Percentiles rank a stretch among this genome's conserved stretches.
These are phyloP conservation scores for Penicillium sp. DNA, from an alignment of 2,329 filamentous ascomycete species.

Conservation along the genomic window DNA sequence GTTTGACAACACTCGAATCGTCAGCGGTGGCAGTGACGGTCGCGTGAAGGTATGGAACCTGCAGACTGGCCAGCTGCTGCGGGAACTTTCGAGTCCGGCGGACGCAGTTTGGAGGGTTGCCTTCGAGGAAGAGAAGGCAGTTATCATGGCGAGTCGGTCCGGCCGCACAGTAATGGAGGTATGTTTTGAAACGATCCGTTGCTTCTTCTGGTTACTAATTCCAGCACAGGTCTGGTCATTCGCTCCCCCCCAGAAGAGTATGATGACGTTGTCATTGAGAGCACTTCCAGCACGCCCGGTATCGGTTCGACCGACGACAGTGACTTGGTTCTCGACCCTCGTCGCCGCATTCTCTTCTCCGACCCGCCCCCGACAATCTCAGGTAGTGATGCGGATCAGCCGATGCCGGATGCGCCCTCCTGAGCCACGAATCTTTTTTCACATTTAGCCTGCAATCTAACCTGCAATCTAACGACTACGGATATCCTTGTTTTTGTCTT, in stretches of 20 bases:
- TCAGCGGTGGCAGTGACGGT: conserved; percentile 95
- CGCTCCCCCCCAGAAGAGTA: conserved; percentile 60
- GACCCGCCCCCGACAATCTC: conserved; percentile 29
- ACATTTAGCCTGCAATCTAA: conserved; percentile 17
- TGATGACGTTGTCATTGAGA: conserved; percentile 28
- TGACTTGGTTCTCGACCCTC: conserved; percentile 12
- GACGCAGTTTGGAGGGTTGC: conserved; percentile 97
- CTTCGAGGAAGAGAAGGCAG: conserved; percentile 97
- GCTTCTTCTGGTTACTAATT: conserved; percentile 6
- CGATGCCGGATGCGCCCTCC: conserved; percentile 33
- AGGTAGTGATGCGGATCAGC: conserved; percentile 29
- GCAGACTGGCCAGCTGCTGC: conserved; percentile 80
- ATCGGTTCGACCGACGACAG: conserved; percentile 19
- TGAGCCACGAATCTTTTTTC: conserved; percentile 11
- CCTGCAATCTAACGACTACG: conserved; percentile 18
- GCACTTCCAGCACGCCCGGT: conserved; percentile 32
- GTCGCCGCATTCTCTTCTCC: conserved; percentile 27
- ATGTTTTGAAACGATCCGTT: conserved; percentile 34
- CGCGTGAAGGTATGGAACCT: conserved; percentile 98
- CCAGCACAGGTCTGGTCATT: conserved; percentile 80
- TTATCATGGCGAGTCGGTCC: conserved; percentile 82
- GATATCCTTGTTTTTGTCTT: conserved; percentile 14
- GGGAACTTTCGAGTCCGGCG: conserved; percentile 83
- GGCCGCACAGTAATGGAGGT: conserved; percentile 97
- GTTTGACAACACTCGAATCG: conserved; percentile 91